phyloP scores from a whole-genome alignment of 2,329 filamentous ascomycete genomes.

The Eutypa lata region DNA sequence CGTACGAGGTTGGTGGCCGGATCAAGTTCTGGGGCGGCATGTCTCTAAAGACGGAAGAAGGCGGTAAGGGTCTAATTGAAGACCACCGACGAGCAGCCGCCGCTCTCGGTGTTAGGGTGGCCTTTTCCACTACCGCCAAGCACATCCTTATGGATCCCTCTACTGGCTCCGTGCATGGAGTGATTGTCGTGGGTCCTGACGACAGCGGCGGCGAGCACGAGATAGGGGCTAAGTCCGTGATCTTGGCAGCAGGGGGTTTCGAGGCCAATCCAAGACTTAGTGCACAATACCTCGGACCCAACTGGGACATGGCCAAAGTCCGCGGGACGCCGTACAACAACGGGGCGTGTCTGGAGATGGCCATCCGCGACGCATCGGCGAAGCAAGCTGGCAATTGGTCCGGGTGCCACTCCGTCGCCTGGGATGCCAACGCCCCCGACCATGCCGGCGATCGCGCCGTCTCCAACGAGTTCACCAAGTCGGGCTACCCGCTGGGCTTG shows the following conservation, averaged over 20 bases:
- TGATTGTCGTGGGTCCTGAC: too few species aligned
- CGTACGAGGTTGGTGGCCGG: constrained; percentile 59
- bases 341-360: constrained; percentile 54
- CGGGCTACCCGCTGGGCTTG: constrained; percentile 63
- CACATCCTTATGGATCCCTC: constrained; percentile 31
- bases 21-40: constrained; percentile 67
- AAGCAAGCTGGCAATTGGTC: constrained; percentile 57
- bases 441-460: constrained; percentile 53
- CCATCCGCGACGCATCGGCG: constrained; percentile 46
- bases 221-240: constrained; percentile 24
- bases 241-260: constrained; percentile 62
- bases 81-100: constrained; percentile 44
- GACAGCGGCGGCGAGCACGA: too few species aligned
- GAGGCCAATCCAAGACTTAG: constrained; percentile 58
- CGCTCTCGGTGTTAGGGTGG: constrained; percentile 39
- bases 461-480: constrained; percentile 68
- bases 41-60: constrained; percentile 33
- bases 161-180: too few species aligned
- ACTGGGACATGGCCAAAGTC: constrained; percentile 61
- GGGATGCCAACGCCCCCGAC: constrained; percentile 60
- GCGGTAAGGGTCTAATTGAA: constrained; percentile 42
- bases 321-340: constrained; percentile 64
- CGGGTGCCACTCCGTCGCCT: constrained; percentile 62
- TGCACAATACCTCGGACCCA: constrained; percentile 49
- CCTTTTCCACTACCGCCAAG: constrained; percentile 44